phyloP scores from a whole-genome alignment of 768 basidiomycete species.

The Boletus subcaerulescens region DNA sequence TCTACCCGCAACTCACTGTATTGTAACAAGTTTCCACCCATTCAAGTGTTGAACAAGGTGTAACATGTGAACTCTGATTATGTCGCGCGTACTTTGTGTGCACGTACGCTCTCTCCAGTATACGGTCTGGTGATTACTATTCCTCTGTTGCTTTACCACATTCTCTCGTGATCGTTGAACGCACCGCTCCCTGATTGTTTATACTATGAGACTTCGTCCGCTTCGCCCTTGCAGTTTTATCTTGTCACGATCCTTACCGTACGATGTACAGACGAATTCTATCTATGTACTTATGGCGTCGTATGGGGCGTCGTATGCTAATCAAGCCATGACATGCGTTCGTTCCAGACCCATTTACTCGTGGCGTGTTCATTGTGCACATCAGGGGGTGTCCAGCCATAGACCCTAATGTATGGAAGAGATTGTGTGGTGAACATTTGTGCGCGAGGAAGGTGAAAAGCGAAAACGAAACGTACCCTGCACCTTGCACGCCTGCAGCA shows the following conservation, averaged over 20 bases:
- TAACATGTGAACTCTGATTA: constrained; percentile 47
- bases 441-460: too few relatives aligned
- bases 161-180: constrained; percentile 11
- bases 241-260: constrained; percentile 29
- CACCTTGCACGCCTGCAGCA: constrained; percentile 70
- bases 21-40: constrained; percentile 63
- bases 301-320: constrained; percentile 31
- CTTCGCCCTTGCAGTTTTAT: constrained; percentile 17
- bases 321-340: constrained; percentile 48
- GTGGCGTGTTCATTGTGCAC: constrained; percentile 21
- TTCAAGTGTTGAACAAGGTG: constrained; percentile 60
- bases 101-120: constrained; percentile 14
- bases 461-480: constrained; percentile 54
- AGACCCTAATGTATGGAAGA: constrained; percentile 15
- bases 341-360: constrained; percentile 44
- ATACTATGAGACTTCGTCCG: constrained; percentile 13
- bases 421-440: not conserved
- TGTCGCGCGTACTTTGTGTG: constrained; percentile 20
- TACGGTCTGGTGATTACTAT: constrained; percentile 12
- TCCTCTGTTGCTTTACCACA: constrained; percentile 10
- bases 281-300: constrained; percentile 22
- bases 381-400: constrained; percentile 14
- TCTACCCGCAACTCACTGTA: constrained; percentile 67
- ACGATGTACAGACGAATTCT: constrained; percentile 26
- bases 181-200: constrained; percentile 12